Base-by-base conservation (phyloP, 805 yeast species). In the Saccharomycopsis sp. region DNA sequence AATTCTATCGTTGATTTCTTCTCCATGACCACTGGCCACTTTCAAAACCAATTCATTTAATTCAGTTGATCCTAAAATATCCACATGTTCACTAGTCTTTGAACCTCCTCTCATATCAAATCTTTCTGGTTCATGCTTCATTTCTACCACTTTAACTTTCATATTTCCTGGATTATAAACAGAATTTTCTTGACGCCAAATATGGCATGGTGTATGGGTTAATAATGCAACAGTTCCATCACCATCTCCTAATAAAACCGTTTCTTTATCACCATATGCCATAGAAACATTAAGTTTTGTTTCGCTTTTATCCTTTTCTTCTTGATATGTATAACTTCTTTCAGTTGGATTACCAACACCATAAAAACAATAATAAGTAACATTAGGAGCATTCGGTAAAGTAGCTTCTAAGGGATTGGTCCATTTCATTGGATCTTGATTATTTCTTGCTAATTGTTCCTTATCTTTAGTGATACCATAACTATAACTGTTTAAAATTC, bases 331-430 rank as follows among this genome's bases (percentile, higher is more conserved):
- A 60, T 92, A 92, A 0, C 95, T 88, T 34, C 98, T 70, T 59
- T 92, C 98, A 0, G 98, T 89, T 18, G 94, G 94, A 49, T 87
- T 89, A 5, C 96, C 95, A n/a, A 87, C 86, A 4, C 98, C 98
- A 53, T 92, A 92, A 53, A 92, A 79, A 54, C 96, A 85, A 59
- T 66, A 92, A 8, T 87, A 66, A 49, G 84, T 82, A 80, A 92
- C 65, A 55, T 85, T 85, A 3, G 97, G 97, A 0, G 98, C 98
- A 53, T 82, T 67, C 1, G 98, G 98, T 32, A 92, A 69, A 3
- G 89, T 74, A 0, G 78, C 96, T 57, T 92, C 97, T 36, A 92
- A 64, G 2, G 98, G 98, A 54, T 92, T 92, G n/a, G 77, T 60
- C 98, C 98, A 92, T 56, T 82, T 86, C 36, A 72, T 66, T 50